phyloP scores from a whole-genome alignment of 176 grass and related monocot species.

The Ampelocalamus luodianensis region DNA sequence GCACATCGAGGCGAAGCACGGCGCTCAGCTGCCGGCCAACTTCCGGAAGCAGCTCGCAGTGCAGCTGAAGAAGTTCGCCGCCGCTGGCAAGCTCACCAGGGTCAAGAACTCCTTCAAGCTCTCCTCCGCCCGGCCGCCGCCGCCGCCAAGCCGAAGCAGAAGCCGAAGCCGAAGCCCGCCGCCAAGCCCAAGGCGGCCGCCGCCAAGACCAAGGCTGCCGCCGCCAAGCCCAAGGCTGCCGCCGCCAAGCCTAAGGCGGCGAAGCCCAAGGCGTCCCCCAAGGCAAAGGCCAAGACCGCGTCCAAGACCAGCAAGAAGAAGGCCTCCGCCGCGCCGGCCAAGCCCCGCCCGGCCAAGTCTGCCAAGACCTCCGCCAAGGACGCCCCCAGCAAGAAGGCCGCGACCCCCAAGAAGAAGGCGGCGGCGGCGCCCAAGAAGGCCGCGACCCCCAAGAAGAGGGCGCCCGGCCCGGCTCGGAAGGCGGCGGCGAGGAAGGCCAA shows the following conservation, averaged over 20 bases:
- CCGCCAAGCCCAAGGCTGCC: constrained; percentile 46
- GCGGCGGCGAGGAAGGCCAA: not conserved
- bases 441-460: constrained; percentile 54
- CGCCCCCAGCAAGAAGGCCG: constrained; percentile 36
- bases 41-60: constrained; percentile 59
- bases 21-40: constrained; percentile 56
- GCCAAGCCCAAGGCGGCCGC: not conserved
- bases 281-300: constrained; percentile 41
- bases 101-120: constrained; percentile 92
- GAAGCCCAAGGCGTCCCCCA: constrained; percentile 52
- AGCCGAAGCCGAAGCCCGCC: constrained; percentile 17
- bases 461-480: not conserved
- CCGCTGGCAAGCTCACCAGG: constrained; percentile 59
- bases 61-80: constrained; percentile 70
- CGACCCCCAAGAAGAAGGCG: constrained; percentile 10
- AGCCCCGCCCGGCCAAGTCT: constrained; percentile 38
- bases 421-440: constrained; percentile 37
- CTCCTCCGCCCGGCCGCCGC: not conserved
- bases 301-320: constrained; percentile 40
- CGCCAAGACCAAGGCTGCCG: constrained; percentile 37
- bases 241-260: constrained; percentile 30
- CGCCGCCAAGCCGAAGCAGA: constrained; percentile 2
- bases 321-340: not conserved
- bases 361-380: constrained; percentile 45
- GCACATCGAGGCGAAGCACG: constrained; percentile 73